Evolutionary conservation across 2,329 filamentous ascomycete genomes (phyloP).

Genomic region (Aspergillus awamori): DNA sequence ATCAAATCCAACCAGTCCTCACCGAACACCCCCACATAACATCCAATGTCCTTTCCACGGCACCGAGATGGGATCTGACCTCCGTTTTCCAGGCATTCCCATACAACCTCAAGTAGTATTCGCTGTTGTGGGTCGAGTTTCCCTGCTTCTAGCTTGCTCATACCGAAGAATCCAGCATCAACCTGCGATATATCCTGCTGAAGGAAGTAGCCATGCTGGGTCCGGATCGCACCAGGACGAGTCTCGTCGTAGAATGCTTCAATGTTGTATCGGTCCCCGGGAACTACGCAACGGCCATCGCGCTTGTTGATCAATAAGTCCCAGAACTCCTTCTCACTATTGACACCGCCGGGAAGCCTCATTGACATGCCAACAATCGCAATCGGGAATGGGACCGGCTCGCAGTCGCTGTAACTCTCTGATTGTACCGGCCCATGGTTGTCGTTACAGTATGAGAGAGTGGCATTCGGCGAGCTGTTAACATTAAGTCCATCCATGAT

Average conservation of each 20-base stretch:
- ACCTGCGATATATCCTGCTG: conserved; percentile 9
- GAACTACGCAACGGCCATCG: conserved; percentile 22
- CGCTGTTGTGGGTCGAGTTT: conserved; percentile 39
- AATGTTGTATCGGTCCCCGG: conserved; percentile 28
- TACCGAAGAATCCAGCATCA: conserved; percentile 29
- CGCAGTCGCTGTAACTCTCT: too few relatives aligned
- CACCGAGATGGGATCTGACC: conserved; percentile 28
- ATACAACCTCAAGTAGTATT: conserved; percentile 35
- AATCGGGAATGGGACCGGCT: conserved; percentile 4
- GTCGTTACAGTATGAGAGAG: too few relatives aligned
- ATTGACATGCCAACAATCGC: conserved; percentile 23
- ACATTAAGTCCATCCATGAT: too few relatives aligned
- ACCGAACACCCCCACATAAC: conserved; percentile 28
- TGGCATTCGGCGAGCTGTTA: too few relatives aligned
- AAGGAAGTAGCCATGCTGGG: conserved; percentile 27
- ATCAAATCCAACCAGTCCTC: conserved; percentile 30
- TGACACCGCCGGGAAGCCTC: conserved; percentile 21
- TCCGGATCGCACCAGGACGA: conserved; percentile 5
- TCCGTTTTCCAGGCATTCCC: conserved; percentile 37
- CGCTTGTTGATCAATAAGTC: conserved; percentile 15
- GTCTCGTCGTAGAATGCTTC: conserved; percentile 22
- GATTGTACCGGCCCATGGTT: too few relatives aligned
- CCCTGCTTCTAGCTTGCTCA: conserved; percentile 28
- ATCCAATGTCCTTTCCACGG: conserved; percentile 34
- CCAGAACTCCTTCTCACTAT: conserved; percentile 18